Conservation (phyloP, 2,329 filamentous ascomycete species). For the Trichoderma sp. region DNA sequence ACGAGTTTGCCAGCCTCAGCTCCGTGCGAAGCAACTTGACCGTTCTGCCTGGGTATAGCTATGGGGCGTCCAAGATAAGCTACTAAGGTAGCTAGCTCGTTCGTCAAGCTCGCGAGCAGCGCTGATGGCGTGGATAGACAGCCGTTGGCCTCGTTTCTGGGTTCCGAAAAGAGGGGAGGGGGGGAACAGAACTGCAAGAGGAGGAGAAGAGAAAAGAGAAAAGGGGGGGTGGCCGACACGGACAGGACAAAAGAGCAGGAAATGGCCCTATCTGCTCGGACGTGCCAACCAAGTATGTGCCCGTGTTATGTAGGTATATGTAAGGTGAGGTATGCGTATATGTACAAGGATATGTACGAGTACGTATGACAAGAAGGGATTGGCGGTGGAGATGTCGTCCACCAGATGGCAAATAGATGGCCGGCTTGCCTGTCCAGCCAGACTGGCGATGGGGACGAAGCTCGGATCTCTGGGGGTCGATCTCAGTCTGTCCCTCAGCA, state of each 20-base stretch:
- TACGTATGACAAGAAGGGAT: background rate
- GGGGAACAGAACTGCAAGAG: background rate
- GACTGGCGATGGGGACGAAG: background rate
- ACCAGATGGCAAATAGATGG: background rate
- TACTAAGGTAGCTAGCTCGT: background rate
- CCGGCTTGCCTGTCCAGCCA: background rate
- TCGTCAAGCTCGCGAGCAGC: background rate
- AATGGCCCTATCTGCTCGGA: background rate
- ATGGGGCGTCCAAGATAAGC: background rate
- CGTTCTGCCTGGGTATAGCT: background rate
- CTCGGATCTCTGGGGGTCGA: background rate
- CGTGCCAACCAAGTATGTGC: background rate
- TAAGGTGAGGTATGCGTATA: background rate
- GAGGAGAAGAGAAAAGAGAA: background rate
- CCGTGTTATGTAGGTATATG: background rate
- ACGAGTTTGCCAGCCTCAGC: background rate
- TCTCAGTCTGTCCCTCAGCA: background rate
- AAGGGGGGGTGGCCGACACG: background rate
- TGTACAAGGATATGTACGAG: background rate
- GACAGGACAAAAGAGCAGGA: background rate
- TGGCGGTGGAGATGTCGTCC: background rate
- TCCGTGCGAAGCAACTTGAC: background rate
- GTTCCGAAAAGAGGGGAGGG: background rate
- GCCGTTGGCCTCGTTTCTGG: background rate
- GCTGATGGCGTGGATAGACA: background rate